phyloP scores from a whole-genome alignment of 208 protist genomes.

The Entamoeba invadens region DNA sequence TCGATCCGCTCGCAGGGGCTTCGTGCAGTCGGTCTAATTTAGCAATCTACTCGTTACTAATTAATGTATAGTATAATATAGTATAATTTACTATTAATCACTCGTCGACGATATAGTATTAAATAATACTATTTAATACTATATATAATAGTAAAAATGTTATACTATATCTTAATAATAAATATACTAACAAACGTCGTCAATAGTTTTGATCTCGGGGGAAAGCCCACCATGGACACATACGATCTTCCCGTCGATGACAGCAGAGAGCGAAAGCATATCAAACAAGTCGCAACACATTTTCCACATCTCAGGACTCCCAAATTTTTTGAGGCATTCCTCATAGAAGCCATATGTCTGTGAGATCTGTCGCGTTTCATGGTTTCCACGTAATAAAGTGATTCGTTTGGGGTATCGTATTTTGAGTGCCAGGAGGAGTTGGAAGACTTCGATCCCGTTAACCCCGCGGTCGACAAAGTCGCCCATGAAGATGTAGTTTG shows the following conservation, averaged over 20 bases:
- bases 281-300: constrained; percentile 32
- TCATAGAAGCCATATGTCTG: constrained; percentile 39
- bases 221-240: constrained; percentile 36
- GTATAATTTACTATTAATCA: constrained; percentile 23
- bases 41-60: too few relatives aligned
- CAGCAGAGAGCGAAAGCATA: constrained; percentile 22
- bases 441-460: constrained; percentile 80
- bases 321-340: constrained; percentile 28
- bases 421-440: constrained; percentile 79
- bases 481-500: constrained; percentile 29
- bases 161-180: too few relatives aligned
- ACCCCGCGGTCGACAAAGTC: constrained; percentile 43
- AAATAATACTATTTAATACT: too few relatives aligned
- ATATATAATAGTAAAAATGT: too few relatives aligned
- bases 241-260: constrained; percentile 18
- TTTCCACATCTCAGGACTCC: constrained; percentile 18
- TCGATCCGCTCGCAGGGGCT: neutral
- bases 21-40: neutral
- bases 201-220: constrained; percentile 13
- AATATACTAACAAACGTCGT: constrained; percentile 22
- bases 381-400: constrained; percentile 32
- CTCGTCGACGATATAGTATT: constrained; percentile 9
- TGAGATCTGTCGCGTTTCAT: constrained; percentile 33
- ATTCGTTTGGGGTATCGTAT: constrained; percentile 26
- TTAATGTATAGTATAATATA: constrained; percentile 23